These are phyloP conservation scores for Phycomyces blakesleeanus DNA, from an alignment of 192 early-diverging fungal genomes.

Conservation along the genomic window DNA sequence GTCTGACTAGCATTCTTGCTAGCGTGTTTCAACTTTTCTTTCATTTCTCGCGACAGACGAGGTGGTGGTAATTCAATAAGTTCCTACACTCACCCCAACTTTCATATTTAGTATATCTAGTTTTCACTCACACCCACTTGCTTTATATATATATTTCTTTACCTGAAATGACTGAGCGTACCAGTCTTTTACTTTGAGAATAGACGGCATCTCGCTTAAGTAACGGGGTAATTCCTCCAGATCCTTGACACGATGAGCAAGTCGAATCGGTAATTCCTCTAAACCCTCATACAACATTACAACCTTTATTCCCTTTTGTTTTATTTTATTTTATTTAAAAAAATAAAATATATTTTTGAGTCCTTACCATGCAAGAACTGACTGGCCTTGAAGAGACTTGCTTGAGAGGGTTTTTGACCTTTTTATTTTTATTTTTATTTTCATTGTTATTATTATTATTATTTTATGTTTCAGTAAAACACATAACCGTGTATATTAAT, in stretches of 20 bases:
- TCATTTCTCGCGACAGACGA: conserved; percentile 8
- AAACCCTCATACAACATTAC: neutral
- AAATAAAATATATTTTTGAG: neutral
- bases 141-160: neutral
- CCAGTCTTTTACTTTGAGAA: conserved; percentile 90
- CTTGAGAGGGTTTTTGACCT: conserved; percentile 70
- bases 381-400: conserved; percentile 67
- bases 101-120: neutral
- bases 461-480: too few relatives aligned
- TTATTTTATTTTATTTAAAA: conserved; percentile 2
- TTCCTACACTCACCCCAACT: neutral
- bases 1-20: conserved; percentile 23
- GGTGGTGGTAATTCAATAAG: conserved; percentile 8
- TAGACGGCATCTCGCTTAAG: conserved; percentile 86
- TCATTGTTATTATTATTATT: neutral
- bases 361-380: conserved; percentile 65
- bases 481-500: too few relatives aligned
- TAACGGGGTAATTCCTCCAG: conserved; percentile 85
- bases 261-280: conserved; percentile 89
- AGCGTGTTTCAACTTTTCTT: conserved; percentile 21
- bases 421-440: conserved; percentile 9
- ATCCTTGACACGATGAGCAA: conserved; percentile 93
- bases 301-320: neutral
- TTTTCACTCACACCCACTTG: neutral
- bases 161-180: conserved; percentile 89